A percentile compares a stretch with the other conserved stretches of the same genome.
Evolutionary conservation across 768 basidiomycete species (phyloP).

Genomic region (Tricholoma bakamatsutake): DNA sequence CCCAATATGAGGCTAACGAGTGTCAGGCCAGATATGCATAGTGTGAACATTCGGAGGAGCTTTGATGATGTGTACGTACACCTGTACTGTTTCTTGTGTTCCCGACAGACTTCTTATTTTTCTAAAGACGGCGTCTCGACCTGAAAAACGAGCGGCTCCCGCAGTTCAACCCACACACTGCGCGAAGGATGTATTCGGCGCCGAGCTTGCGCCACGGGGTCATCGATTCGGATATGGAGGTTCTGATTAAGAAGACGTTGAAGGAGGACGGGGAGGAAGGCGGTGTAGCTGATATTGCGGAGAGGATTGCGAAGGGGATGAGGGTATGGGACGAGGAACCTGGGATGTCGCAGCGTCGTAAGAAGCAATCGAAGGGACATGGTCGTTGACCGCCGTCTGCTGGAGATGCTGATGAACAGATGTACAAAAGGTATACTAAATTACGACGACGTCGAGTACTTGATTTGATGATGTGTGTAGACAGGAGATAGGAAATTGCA

Average conservation of each 20-base stretch:
- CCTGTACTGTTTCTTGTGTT: neutral
- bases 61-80: conserved; percentile 72
- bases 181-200: conserved; percentile 43
- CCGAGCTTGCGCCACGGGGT: conserved; percentile 55
- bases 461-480: no score
- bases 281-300: conserved; percentile 57
- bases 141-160: conserved; percentile 75
- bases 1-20: conserved; percentile 13
- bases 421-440: no score
- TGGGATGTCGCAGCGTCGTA: no score
- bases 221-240: conserved; percentile 51
- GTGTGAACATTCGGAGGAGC: conserved; percentile 47
- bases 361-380: no score
- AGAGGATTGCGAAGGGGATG: conserved; percentile 51
- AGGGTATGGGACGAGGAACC: conserved; percentile 10
- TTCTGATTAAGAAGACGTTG: conserved; percentile 54
- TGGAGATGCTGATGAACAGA: no score
- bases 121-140: conserved; percentile 61
- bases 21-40: conserved; percentile 42
- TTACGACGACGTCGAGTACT: no score
- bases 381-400: no score
- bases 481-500: no score
- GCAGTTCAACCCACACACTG: conserved; percentile 34
- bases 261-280: conserved; percentile 51
- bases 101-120: neutral